Conservation (phyloP, 306 rosid species). For the Ormosia semicastrata region DNA sequence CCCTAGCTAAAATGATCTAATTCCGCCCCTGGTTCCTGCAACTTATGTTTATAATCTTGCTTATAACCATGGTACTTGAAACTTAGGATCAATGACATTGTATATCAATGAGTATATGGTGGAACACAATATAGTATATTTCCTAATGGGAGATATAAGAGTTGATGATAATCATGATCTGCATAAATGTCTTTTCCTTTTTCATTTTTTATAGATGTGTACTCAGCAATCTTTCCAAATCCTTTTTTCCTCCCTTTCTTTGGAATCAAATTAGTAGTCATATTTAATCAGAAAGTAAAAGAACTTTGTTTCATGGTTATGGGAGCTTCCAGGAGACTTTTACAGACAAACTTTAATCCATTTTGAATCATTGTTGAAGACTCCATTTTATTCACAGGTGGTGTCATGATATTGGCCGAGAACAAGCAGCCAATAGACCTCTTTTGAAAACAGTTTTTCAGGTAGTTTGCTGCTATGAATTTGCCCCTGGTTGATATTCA, state of each 20-base stretch:
- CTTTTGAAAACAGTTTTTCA: slow-evolving; percentile 91
- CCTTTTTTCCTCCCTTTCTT: not conserved
- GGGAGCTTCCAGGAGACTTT: not conserved
- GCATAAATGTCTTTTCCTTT: not conserved
- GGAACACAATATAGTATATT: not conserved
- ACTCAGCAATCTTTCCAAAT: not conserved
- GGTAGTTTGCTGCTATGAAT: slow-evolving; percentile 45
- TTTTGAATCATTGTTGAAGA: slow-evolving; percentile 14
- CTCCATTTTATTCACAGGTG: slow-evolving; percentile 62
- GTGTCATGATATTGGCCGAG: slow-evolving; percentile 99
- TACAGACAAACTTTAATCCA: not conserved
- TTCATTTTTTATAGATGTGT: not conserved
- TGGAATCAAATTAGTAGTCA: slow-evolving; percentile 18
- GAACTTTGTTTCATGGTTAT: slow-evolving; percentile 16
- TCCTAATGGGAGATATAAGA: not conserved
- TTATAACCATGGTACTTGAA: not conserved
- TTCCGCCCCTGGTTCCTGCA: not conserved
- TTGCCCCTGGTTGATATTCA: slow-evolving; percentile 10
- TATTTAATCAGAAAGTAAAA: not conserved
- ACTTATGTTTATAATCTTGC: slow-evolving; percentile 12
- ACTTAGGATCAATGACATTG: not conserved
- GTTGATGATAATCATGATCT: not conserved
- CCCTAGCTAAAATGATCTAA: too few species aligned
- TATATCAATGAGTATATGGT: not conserved
- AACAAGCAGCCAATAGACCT: slow-evolving; percentile 92